Percentiles rank a stretch among this genome's conserved stretches.
Conservation (phyloP, 495 filamentous ascomycete species). For the Aspergillus diversus region DNA sequence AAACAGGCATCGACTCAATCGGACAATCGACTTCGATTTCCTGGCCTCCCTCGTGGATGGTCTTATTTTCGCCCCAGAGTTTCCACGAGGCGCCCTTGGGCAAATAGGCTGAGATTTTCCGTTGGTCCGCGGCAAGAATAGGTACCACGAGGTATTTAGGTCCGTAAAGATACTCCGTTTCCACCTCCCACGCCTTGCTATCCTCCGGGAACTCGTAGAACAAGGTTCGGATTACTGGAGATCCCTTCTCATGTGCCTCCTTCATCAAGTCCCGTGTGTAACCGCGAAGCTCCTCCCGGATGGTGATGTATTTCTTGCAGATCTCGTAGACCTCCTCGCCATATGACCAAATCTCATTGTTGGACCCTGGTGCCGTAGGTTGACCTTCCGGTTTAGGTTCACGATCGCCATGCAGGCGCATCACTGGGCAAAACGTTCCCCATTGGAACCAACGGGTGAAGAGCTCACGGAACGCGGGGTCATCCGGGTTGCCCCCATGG, state of each 20-base stretch:
- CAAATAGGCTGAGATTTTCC: slow-evolving; percentile 48
- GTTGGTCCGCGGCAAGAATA: slow-evolving; percentile 46
- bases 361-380: slow-evolving; percentile 45
- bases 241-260: slow-evolving; percentile 57
- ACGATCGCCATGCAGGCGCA: slow-evolving; percentile 63
- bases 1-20: slow-evolving; percentile 56
- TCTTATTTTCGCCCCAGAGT: slow-evolving; percentile 32
- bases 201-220: slow-evolving; percentile 62
- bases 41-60: slow-evolving; percentile 37
- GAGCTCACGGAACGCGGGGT: slow-evolving; percentile 57
- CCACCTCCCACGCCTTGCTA: slow-evolving; percentile 49
- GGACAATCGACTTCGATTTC: slow-evolving; percentile 48
- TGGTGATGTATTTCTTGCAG: slow-evolving; percentile 55
- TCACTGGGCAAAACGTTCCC: slow-evolving; percentile 63
- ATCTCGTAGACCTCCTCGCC: slow-evolving; percentile 58
- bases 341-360: slow-evolving; percentile 65
- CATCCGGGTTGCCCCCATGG: slow-evolving; percentile 57
- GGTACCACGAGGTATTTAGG: slow-evolving; percentile 56
- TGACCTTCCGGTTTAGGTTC: slow-evolving; percentile 50
- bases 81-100: slow-evolving; percentile 51
- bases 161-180: slow-evolving; percentile 60
- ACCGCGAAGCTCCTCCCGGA: slow-evolving; percentile 55
- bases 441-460: slow-evolving; percentile 66
- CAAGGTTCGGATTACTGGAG: slow-evolving; percentile 57
- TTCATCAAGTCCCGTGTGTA: slow-evolving; percentile 56